These are phyloP conservation scores for Boletus sp. DNA, from an alignment of 1,284 basidiomycete genomes.

Conservation along the genomic window DNA sequence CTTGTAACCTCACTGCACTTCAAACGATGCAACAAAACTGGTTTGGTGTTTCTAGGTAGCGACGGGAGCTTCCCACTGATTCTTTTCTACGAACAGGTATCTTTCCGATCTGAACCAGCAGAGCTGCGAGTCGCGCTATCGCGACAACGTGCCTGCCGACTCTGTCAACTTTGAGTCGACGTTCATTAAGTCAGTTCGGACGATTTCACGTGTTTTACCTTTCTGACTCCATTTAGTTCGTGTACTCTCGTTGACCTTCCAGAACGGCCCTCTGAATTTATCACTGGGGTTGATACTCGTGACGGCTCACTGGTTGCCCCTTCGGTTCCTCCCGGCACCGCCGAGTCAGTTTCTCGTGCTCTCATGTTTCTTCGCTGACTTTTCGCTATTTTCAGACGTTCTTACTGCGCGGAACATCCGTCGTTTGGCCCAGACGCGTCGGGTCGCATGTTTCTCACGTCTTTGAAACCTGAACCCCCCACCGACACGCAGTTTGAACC, in stretches of 20 bases:
- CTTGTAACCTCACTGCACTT: not conserved
- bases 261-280: not conserved
- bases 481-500: not conserved
- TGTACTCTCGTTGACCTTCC: not conserved
- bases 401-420: not conserved
- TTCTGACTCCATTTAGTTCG: conserved; percentile 15
- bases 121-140: not conserved
- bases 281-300: not conserved
- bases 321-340: not conserved
- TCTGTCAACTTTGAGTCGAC: not conserved
- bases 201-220: not conserved
- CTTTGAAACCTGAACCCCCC: not conserved
- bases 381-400: conserved; percentile 9
- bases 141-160: not conserved
- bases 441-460: not conserved
- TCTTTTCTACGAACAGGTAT: conserved; percentile 8
- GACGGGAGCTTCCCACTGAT: conserved; percentile 8
- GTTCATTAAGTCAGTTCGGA: conserved; percentile 13
- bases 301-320: conserved; percentile 3
- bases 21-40: conserved; percentile 17
- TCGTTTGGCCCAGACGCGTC: not conserved
- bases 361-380: not conserved
- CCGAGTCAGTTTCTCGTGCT: conserved; percentile 20
- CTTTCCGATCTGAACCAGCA: not conserved
- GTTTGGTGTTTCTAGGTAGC: conserved; percentile 12